Evolutionary conservation across 306 rosid species (phyloP).

Genomic region (Sicyos edulis): DNA sequence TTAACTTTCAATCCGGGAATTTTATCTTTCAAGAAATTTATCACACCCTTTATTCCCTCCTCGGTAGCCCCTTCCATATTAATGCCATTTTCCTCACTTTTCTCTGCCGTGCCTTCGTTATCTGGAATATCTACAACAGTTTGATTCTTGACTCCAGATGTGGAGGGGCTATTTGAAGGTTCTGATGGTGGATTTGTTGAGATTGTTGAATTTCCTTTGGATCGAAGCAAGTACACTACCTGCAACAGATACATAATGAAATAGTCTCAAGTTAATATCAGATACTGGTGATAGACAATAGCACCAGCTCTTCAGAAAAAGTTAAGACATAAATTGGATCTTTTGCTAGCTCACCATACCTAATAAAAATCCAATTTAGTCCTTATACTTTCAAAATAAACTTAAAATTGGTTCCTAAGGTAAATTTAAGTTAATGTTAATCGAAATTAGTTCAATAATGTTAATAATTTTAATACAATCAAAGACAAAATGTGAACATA

Average conservation of each 20-base stretch:
- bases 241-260: conserved; percentile 35
- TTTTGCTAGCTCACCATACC: not conserved
- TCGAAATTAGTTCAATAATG: no score
- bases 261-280: conserved; percentile 1
- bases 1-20: conserved; percentile 90
- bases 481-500: no score
- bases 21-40: conserved; percentile 85
- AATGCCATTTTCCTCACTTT: conserved; percentile 55
- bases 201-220: conserved; percentile 55
- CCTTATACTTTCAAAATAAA: no score
- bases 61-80: conserved; percentile 69
- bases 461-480: no score
- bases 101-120: conserved; percentile 55
- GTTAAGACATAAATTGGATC: not conserved
- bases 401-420: no score
- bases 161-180: conserved; percentile 45
- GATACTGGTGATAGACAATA: not conserved
- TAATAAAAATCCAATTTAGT: no score
- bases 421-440: no score
- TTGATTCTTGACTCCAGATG: conserved; percentile 51
- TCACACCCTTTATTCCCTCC: conserved; percentile 88
- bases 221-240: conserved; percentile 79
- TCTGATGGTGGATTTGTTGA: conserved; percentile 29
- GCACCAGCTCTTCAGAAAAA: not conserved
- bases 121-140: conserved; percentile 47